Conservation (phyloP, 257 asterid genomes). For the Solanum bulbocastanum region DNA sequence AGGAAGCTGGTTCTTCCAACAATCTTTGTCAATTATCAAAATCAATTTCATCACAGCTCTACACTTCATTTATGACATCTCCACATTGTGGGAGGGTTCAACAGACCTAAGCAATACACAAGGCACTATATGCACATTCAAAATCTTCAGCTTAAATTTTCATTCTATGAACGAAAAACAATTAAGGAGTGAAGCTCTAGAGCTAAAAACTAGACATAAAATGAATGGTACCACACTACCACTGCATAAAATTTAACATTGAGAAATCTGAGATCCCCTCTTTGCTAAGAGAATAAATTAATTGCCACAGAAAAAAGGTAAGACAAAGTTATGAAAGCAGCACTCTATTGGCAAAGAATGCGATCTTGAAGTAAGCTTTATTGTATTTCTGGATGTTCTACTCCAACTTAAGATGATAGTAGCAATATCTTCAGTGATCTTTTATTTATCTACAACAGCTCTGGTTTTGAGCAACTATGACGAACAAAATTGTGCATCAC, state of each 20-base stretch:
- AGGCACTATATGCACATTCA: neutral
- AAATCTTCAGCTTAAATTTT: neutral
- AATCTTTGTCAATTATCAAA: neutral
- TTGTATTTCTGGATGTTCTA: neutral
- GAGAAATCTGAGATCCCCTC: neutral
- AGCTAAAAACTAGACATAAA: neutral
- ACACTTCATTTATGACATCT: neutral
- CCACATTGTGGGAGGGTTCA: neutral
- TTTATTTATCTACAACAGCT: neutral
- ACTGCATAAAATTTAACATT: neutral
- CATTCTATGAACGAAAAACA: neutral
- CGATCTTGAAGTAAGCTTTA: neutral
- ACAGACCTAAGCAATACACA: neutral
- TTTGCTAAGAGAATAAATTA: neutral
- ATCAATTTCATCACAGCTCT: neutral
- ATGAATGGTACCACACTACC: neutral
- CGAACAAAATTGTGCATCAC: constrained; percentile 11
- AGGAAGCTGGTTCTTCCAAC: neutral
- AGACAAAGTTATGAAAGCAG: neutral
- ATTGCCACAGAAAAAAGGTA: neutral
- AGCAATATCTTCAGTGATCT: neutral
- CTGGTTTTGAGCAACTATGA: neutral
- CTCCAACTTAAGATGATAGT: neutral
- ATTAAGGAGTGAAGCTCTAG: neutral
- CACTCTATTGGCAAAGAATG: neutral